Evolutionary conservation across 441 rosid genomes (phyloP).

Genomic region (Syzygium malaccense): DNA sequence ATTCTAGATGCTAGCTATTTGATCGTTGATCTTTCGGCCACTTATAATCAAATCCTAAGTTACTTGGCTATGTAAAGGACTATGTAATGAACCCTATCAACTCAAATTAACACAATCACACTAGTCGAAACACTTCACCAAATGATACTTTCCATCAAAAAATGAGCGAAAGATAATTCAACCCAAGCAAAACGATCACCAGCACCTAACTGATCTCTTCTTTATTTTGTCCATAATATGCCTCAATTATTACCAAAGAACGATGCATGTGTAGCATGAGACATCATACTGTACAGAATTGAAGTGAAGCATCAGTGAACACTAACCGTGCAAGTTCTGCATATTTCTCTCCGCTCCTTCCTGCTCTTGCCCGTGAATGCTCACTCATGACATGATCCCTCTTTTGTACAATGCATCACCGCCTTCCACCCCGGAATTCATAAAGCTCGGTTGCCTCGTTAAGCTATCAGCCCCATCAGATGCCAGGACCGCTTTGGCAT

Average conservation of each 20-base stretch:
- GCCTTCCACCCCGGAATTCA: slow-evolving; percentile 56
- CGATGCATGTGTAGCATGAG: not conserved
- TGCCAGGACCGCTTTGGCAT: slow-evolving; percentile 39
- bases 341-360: not conserved
- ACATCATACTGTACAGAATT: not conserved
- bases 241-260: not conserved
- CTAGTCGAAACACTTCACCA: not conserved
- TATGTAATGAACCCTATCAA: not conserved
- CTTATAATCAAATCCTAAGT: not conserved
- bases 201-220: not conserved
- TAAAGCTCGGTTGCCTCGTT: slow-evolving; percentile 37
- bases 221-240: not conserved
- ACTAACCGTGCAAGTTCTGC: not conserved
- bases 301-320: not conserved
- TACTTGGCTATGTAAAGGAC: not conserved
- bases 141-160: not conserved
- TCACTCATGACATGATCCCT: slow-evolving; percentile 40
- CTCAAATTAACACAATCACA: not conserved
- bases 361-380: not conserved
- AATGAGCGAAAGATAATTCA: not conserved
- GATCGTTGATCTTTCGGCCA: not conserved
- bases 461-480: slow-evolving; percentile 17
- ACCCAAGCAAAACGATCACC: not conserved
- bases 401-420: slow-evolving; percentile 63
- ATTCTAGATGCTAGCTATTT: not conserved